Conservation (phyloP, 1,284 basidiomycete genomes). For the Rhodofomes roseus region DNA sequence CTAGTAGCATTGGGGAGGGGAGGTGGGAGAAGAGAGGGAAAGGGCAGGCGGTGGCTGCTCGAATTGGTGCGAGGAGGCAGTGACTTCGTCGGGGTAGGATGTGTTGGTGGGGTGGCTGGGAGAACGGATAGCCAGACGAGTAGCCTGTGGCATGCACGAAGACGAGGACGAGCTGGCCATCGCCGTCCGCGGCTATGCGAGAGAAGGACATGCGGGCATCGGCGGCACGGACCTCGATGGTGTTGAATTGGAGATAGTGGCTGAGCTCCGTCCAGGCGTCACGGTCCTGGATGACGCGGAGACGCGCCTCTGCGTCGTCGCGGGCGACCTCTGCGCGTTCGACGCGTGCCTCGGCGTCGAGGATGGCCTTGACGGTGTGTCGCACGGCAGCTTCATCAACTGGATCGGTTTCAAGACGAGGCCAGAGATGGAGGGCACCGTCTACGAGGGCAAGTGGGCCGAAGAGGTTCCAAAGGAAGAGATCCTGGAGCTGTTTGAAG, state of each 20-base stretch:
- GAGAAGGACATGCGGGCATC: conserved; percentile 51
- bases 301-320: conserved; percentile 53
- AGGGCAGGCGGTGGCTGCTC: conserved; percentile 24
- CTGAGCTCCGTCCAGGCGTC: conserved; percentile 54
- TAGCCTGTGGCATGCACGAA: conserved; percentile 14
- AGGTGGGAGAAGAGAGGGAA: conserved; percentile 25
- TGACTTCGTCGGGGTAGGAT: conserved; percentile 1
- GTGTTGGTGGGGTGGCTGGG: conserved; percentile 3
- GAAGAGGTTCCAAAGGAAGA: conserved; percentile 30
- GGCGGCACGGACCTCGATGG: conserved; percentile 40
- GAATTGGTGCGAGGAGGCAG: conserved; percentile 1
- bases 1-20: conserved; percentile 22
- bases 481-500: conserved; percentile 27
- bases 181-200: conserved; percentile 42
- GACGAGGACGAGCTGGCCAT: conserved; percentile 37
- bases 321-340: conserved; percentile 47
- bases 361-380: conserved; percentile 33
- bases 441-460: conserved; percentile 33
- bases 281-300: conserved; percentile 43
- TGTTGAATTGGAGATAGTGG: conserved; percentile 42
- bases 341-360: conserved; percentile 47
- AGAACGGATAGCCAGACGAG: conserved; percentile 12
- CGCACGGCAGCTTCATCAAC: conserved; percentile 32
- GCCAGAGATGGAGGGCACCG: conserved; percentile 30
- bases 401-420: conserved; percentile 36